Percentiles rank a stretch among this genome's conserved stretches.
phyloP scores from a whole-genome alignment of 345 rosid genomes.

The Melastoma malabathricum region DNA sequence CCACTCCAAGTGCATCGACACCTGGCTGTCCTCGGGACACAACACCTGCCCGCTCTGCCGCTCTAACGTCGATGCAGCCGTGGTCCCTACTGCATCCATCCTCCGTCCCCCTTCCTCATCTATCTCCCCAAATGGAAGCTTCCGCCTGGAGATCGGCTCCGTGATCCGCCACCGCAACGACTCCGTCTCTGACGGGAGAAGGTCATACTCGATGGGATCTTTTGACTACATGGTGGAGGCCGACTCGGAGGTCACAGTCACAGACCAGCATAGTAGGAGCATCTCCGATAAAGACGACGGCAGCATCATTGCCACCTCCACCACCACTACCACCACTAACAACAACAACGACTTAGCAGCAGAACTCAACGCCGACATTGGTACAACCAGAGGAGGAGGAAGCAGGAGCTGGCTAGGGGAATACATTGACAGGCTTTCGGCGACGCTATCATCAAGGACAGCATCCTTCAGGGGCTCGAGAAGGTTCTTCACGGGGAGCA shows the following conservation, averaged over 20 bases:
- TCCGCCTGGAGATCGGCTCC: conserved; percentile 85
- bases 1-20: conserved; percentile 65
- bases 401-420: conserved; percentile 81
- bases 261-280: conserved; percentile 25
- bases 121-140: conserved; percentile 27
- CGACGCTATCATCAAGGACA: conserved; percentile 57
- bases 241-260: conserved; percentile 42
- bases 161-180: conserved; percentile 38
- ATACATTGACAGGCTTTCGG: conserved; percentile 64
- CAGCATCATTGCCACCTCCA: no score
- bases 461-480: conserved; percentile 68
- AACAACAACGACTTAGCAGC: no score
- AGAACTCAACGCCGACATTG: no score
- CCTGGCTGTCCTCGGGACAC: conserved; percentile 48
- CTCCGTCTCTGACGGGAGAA: conserved; percentile 14
- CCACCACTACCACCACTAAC: no score
- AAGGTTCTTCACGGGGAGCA: conserved; percentile 64
- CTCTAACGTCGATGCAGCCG: conserved; percentile 48
- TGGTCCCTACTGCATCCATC: conserved; percentile 38
- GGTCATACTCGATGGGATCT: conserved; percentile 72
- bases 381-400: conserved; percentile 44
- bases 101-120: conserved; percentile 11
- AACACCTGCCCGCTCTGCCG: conserved; percentile 93
- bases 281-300: conserved; percentile 43
- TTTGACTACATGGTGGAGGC: conserved; percentile 73